Base-by-base conservation (phyloP, 169 alveolate species). In the Babesia divergens region DNA sequence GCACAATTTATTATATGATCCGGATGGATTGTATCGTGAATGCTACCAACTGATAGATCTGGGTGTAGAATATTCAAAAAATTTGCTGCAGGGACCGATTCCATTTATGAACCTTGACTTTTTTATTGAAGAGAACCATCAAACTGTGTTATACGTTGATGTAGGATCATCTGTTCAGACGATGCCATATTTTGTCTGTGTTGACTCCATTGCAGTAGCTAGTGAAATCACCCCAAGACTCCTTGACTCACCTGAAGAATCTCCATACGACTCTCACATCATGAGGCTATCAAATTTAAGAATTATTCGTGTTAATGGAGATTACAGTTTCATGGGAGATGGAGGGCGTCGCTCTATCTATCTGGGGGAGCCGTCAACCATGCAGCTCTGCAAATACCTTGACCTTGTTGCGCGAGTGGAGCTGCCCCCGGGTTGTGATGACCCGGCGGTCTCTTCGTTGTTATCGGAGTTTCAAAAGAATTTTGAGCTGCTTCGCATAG, bases 11-110 rank as follows among this genome's bases (percentile, higher is more conserved):
- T 29, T 60, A 24, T 40, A 67, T 28, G 82, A 70, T 13, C 1
- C 29, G 11, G n/a, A 28, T 37, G 82, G 65, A 7, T 35, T 4
- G n/a, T 59, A 50, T 43, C 40, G 24, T 24, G 81, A 58, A 52
- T 50, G 46, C 42, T 77, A 77, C 50, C 65, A 77, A 28, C 49
- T 77, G 74, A 69, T 77, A 1, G 86, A 77, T 26, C 37, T 77
- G 60, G 86, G 86, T 5, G 43, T 43, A 7, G 86, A 77, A 55
- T 77, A 58, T 52, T 51, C 43, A 46, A 65, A 60, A 37, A 52
- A 35, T 42, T 38, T 77, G 34, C 43, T 56, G 34, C 69, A 60
- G 50, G 86, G 82, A 18, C 20, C 82, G 29, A 38, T 60, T 16
- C 46, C 86, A 18, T 77, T 40, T 22, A 24, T 49, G 55, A 77